Conservation (phyloP, 805 yeast genomes). For the Saccharomyces kudriavzevii region DNA sequence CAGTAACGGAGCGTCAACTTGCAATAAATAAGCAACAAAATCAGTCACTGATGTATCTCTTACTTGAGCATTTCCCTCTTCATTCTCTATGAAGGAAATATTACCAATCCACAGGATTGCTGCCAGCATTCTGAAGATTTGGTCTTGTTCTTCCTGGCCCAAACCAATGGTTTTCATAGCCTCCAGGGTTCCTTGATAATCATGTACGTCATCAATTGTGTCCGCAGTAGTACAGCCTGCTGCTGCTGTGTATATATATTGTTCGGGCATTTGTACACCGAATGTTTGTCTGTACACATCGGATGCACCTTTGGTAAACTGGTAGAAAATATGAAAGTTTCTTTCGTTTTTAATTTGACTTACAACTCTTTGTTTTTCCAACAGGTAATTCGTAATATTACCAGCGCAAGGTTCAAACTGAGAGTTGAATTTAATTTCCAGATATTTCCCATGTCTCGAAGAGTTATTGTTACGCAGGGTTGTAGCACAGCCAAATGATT, state of each 20-base stretch:
- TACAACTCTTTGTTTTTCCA: slow-evolving; percentile 96
- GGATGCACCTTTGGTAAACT: slow-evolving; percentile 85
- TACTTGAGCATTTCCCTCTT: slow-evolving; percentile 74
- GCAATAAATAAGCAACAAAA: slow-evolving; percentile 85
- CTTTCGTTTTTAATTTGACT: slow-evolving; percentile 87
- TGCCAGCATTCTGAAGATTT: slow-evolving; percentile 77
- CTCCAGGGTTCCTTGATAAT: slow-evolving; percentile 67
- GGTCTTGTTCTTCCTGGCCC: slow-evolving; percentile 74
- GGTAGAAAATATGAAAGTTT: slow-evolving; percentile 95
- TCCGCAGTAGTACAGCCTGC: slow-evolving; percentile 81
- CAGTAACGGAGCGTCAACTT: slow-evolving; percentile 63
- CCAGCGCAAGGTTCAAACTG: slow-evolving; percentile 89
- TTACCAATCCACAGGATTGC: slow-evolving; percentile 93
- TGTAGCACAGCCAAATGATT: slow-evolving; percentile 97
- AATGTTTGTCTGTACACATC: slow-evolving; percentile 71
- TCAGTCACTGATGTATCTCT: slow-evolving; percentile 86
- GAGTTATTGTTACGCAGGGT: slow-evolving; percentile 96
- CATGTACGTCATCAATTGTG: slow-evolving; percentile 75
- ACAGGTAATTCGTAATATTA: slow-evolving; percentile 85
- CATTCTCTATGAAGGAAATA: slow-evolving; percentile 75
- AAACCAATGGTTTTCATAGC: slow-evolving; percentile 90
- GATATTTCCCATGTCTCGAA: slow-evolving; percentile 92
- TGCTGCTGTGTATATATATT: slow-evolving; percentile 79
- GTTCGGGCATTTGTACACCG: slow-evolving; percentile 92
- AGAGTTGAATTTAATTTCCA: slow-evolving; percentile 80